These are phyloP conservation scores for Purpureocillium takamizusanense DNA, from an alignment of 2,329 filamentous ascomycete species.

Conservation along the genomic window DNA sequence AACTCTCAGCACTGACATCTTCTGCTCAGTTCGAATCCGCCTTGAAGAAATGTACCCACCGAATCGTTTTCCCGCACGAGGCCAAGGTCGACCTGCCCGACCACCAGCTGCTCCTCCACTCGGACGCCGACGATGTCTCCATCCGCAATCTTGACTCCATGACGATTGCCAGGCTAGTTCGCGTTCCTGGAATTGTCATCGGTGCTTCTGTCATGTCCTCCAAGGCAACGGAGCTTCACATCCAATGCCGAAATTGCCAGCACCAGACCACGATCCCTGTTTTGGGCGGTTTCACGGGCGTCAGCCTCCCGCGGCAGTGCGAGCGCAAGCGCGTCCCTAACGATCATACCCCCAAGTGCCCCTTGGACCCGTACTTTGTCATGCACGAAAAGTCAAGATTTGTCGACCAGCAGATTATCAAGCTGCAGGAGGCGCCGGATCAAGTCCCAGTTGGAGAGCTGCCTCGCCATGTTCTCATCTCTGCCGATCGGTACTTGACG, in stretches of 20 bases:
- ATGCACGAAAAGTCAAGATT: slow-evolving; percentile 90
- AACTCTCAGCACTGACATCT: not conserved
- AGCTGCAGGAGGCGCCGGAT: slow-evolving; percentile 94
- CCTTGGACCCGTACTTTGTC: slow-evolving; percentile 91
- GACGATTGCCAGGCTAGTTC: slow-evolving; percentile 87
- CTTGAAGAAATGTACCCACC: slow-evolving; percentile 81
- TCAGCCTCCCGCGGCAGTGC: slow-evolving; percentile 76
- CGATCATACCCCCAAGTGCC: slow-evolving; percentile 67
- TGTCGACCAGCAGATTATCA: slow-evolving; percentile 96
- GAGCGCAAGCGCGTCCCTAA: slow-evolving; percentile 52
- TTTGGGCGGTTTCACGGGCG: slow-evolving; percentile 76
- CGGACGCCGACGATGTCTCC: slow-evolving; percentile 79
- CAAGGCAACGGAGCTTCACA: slow-evolving; percentile 78
- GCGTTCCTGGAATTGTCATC: slow-evolving; percentile 95
- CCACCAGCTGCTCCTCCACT: slow-evolving; percentile 92
- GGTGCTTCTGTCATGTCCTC: slow-evolving; percentile 94
- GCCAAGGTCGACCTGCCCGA: slow-evolving; percentile 64
- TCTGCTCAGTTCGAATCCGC: slow-evolving; percentile 72
- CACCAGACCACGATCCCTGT: slow-evolving; percentile 63
- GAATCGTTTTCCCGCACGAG: slow-evolving; percentile 80
- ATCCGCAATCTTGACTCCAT: slow-evolving; percentile 91
- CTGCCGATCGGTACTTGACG: slow-evolving; percentile 90
- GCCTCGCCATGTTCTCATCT: slow-evolving; percentile 88
- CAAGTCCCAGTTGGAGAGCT: slow-evolving; percentile 96
- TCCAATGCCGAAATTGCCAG: slow-evolving; percentile 83